Percentiles rank a stretch among this genome's conserved stretches.
phyloP scores from a whole-genome alignment of 2,329 filamentous ascomycete genomes.

The Colletotrichum euphorbiae region DNA sequence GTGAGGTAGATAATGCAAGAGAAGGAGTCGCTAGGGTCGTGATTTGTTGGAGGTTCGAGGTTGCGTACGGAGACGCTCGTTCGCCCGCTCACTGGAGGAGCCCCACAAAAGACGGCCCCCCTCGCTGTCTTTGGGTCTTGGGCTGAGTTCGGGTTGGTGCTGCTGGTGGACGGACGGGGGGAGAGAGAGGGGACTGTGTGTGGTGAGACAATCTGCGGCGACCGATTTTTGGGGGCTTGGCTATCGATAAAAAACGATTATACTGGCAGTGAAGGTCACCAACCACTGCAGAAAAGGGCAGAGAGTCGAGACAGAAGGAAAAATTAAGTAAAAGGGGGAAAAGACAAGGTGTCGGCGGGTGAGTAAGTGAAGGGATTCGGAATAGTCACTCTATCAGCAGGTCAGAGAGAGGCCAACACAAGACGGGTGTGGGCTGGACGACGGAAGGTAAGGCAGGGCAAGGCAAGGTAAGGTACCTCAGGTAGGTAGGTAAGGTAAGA shows the following conservation, averaged over 20 bases:
- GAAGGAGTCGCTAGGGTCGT: constrained; percentile 35
- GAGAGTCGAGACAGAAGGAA: neutral
- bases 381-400: neutral
- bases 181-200: neutral
- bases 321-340: neutral
- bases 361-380: constrained; percentile 10
- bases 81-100: constrained; percentile 35
- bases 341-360: neutral
- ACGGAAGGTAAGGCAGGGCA: too few relatives aligned
- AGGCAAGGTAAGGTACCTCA: too few relatives aligned
- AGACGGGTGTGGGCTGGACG: neutral
- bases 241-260: constrained; percentile 4
- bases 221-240: constrained; percentile 8
- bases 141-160: constrained; percentile 1
- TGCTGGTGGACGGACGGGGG: constrained; percentile 15
- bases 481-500: too few relatives aligned
- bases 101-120: constrained; percentile 40
- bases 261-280: constrained; percentile 6
- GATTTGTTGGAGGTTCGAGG: constrained; percentile 40
- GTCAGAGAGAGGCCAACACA: neutral
- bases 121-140: constrained; percentile 32
- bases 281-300: neutral
- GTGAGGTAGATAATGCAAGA: constrained; percentile 33
- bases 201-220: constrained; percentile 22
- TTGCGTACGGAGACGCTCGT: constrained; percentile 38